Evolutionary conservation across 768 basidiomycete genomes (phyloP).

Genomic region (Suillus lakei): DNA sequence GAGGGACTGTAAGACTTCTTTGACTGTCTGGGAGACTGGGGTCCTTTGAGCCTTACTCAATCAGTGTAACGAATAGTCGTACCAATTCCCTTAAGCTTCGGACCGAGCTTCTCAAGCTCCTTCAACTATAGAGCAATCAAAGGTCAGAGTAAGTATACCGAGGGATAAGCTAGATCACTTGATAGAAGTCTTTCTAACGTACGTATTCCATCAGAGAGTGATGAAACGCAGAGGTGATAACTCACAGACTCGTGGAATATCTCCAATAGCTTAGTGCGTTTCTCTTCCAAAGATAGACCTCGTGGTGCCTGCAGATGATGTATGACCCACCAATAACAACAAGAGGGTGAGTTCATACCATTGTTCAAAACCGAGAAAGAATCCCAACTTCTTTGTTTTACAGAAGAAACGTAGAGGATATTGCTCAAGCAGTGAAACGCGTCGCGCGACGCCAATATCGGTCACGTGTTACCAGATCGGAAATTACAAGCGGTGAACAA

Average conservation of each 20-base stretch:
- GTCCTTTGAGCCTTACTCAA: conserved; percentile 1
- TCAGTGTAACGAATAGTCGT: conserved; percentile 17
- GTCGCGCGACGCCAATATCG: conserved; percentile 5
- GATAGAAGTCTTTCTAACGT: conserved; percentile 81
- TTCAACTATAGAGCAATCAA: conserved; percentile 60
- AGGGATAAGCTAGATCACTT: conserved; percentile 37
- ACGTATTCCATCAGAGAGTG: conserved; percentile 6
- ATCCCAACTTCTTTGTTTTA: neutral
- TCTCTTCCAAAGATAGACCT: conserved; percentile 90
- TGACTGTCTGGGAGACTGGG: conserved; percentile 83
- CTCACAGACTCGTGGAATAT: conserved; percentile 90
- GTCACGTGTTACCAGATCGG: conserved; percentile 22
- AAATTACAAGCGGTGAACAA: neutral
- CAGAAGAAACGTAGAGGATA: conserved; percentile 7
- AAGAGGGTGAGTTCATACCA: conserved; percentile 9
- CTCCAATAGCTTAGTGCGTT: conserved; percentile 85
- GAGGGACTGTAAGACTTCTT: conserved; percentile 87
- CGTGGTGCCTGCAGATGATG: conserved; percentile 62
- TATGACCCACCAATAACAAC: neutral
- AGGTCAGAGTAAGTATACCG: neutral
- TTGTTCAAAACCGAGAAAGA: neutral
- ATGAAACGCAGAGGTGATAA: neutral
- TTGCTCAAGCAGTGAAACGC: neutral
- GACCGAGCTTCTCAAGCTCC: conserved; percentile 88
- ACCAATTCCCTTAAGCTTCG: conserved; percentile 93